Conservation (phyloP, 495 filamentous ascomycete genomes). For the Aspergillus kassunensis region DNA sequence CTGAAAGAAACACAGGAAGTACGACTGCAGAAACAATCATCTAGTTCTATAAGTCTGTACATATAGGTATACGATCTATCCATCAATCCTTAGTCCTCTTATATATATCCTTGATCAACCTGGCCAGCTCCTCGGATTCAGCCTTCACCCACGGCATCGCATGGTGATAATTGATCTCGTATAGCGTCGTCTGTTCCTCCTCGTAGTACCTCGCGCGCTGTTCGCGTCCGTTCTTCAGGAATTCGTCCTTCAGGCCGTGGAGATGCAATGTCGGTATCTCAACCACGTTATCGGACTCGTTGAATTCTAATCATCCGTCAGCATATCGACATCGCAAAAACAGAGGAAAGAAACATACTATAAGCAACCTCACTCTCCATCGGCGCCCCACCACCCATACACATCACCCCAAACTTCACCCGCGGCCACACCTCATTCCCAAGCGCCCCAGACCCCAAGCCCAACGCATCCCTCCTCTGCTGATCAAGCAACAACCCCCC, state of each 20-base stretch:
- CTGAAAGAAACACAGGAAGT: too few relatives aligned
- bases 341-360: constrained; percentile 9
- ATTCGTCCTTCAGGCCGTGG: constrained; percentile 55
- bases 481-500: constrained; percentile 45
- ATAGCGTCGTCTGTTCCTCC: constrained; percentile 33
- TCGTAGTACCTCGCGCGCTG: constrained; percentile 50
- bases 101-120: constrained; percentile 11
- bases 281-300: constrained; percentile 2
- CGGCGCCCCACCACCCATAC: constrained; percentile 20
- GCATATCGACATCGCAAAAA: neutral
- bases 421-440: neutral
- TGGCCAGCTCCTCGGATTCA: constrained; percentile 12
- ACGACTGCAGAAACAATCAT: too few relatives aligned
- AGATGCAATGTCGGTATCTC: constrained; percentile 58
- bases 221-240: constrained; percentile 47
- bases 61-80: too few relatives aligned
- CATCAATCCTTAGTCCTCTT: neutral
- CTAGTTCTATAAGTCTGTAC: too few relatives aligned
- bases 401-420: constrained; percentile 36
- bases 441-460: too few relatives aligned
- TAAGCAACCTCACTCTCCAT: constrained; percentile 20
- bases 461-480: constrained; percentile 52
- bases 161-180: constrained; percentile 39
- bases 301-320: neutral
- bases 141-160: constrained; percentile 21